A percentile compares a stretch with the other conserved stretches of the same genome.
phyloP scores from a whole-genome alignment of 2,329 filamentous ascomycete species.

The Verticillium tricorpus region DNA sequence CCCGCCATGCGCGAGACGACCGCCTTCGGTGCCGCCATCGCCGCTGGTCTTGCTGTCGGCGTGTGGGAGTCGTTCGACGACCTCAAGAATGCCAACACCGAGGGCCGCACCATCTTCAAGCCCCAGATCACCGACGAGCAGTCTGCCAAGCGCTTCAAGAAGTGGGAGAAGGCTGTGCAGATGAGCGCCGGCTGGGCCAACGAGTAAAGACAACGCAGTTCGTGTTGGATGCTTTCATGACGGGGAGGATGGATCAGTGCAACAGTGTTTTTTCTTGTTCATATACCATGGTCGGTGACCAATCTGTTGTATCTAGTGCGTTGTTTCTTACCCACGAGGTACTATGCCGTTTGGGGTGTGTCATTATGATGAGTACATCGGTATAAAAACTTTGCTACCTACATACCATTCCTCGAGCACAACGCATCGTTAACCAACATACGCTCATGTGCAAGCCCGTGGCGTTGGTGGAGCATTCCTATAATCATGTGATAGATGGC shows the following conservation, averaged over 20 bases:
- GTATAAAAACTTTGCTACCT: not conserved
- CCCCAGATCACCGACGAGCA: conserved; percentile 58
- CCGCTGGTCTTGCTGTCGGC: conserved; percentile 71
- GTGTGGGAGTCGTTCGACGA: conserved; percentile 73
- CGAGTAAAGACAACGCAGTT: not conserved
- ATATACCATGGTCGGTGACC: not conserved
- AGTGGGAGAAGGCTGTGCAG: conserved; percentile 72
- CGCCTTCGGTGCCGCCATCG: conserved; percentile 75
- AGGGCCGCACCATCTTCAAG: conserved; percentile 64
- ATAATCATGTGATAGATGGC: not conserved
- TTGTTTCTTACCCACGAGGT: not conserved
- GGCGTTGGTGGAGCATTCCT: not conserved
- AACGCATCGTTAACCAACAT: not conserved
- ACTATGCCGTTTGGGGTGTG: not conserved
- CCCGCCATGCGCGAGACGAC: conserved; percentile 83
- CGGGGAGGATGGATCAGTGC: not conserved
- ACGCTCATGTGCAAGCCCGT: not conserved
- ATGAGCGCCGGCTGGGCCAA: conserved; percentile 69
- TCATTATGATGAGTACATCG: not conserved
- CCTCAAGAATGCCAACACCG: conserved; percentile 65
- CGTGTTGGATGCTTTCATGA: not conserved
- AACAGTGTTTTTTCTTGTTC: not conserved
- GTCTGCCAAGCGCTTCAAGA: conserved; percentile 59
- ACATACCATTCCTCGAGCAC: not conserved
- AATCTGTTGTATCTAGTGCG: not conserved